Percentiles rank a stretch among this genome's conserved stretches.
These are phyloP conservation scores for Aplosporella prunicola DNA, from an alignment of 2,329 filamentous ascomycete species.

Conservation along the genomic window DNA sequence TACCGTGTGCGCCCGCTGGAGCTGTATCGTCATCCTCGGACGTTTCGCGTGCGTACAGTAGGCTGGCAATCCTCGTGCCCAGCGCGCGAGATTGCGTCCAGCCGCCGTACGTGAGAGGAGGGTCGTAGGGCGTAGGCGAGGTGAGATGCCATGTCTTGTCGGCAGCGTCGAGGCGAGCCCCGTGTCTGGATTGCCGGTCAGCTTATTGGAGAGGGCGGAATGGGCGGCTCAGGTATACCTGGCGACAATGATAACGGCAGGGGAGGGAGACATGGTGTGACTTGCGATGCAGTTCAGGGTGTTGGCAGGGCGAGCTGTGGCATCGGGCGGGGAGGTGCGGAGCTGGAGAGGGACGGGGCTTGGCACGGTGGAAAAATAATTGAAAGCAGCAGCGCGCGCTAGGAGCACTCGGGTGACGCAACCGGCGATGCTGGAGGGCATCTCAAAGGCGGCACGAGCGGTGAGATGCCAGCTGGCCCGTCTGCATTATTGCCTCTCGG, in stretches of 20 bases:
- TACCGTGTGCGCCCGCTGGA: conserved; percentile 22
- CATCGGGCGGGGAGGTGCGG: too few relatives aligned
- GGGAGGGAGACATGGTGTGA: conserved; percentile 33
- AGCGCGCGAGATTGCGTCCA: conserved; percentile 80
- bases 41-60: conserved; percentile 42
- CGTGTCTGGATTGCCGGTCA: conserved; percentile 52
- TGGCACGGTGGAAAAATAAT: too few relatives aligned
- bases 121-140: conserved; percentile 89
- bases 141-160: conserved; percentile 93
- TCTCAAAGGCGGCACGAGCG: too few relatives aligned
- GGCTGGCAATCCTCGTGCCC: conserved; percentile 71
- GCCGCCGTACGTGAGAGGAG: conserved; percentile 87
- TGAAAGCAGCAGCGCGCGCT: too few relatives aligned
- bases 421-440: too few relatives aligned
- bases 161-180: conserved; percentile 84
- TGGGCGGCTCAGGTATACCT: conserved; percentile 26
- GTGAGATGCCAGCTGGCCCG: too few relatives aligned
- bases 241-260: conserved; percentile 42
- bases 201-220: conserved; percentile 10
- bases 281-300: too few relatives aligned
- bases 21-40: conserved; percentile 33
- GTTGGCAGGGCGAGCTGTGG: too few relatives aligned
- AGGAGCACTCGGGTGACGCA: too few relatives aligned
- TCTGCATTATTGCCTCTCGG: too few relatives aligned
- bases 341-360: too few relatives aligned